These are phyloP conservation scores for Onygena corvina DNA, from an alignment of 2,329 filamentous ascomycete species.

Conservation along the genomic window DNA sequence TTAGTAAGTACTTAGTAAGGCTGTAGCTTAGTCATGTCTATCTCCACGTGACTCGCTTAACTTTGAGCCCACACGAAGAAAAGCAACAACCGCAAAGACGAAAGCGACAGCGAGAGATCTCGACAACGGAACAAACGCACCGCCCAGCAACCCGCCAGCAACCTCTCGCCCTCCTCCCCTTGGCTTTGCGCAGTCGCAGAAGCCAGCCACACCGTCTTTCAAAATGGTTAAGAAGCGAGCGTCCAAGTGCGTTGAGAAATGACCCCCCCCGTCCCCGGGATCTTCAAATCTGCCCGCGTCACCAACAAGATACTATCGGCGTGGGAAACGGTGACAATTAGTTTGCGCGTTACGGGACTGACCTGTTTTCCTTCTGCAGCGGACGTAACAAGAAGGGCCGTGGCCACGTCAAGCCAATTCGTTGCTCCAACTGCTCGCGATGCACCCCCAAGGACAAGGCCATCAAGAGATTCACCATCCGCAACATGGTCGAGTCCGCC, in stretches of 20 bases:
- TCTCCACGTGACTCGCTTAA: slow-evolving; percentile 6
- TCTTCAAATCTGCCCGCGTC: no score
- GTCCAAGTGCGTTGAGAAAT: slow-evolving; percentile 50
- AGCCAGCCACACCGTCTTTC: slow-evolving; percentile 28
- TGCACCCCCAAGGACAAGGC: slow-evolving; percentile 99
- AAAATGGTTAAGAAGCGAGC: slow-evolving; percentile 67
- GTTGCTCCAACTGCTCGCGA: slow-evolving; percentile 76
- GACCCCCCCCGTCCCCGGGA: slow-evolving; percentile 16
- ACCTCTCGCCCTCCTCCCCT: slow-evolving; percentile 7
- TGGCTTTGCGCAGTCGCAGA: slow-evolving; percentile 9
- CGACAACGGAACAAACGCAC: slow-evolving; percentile 5
- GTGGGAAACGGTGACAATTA: neutral
- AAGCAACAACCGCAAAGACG: slow-evolving; percentile 7
- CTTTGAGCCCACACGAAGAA: slow-evolving; percentile 11
- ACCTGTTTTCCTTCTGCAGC: slow-evolving; percentile 38
- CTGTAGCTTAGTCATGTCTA: neutral
- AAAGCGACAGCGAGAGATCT: no score
- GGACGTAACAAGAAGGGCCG: slow-evolving; percentile 99
- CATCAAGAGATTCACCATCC: slow-evolving; percentile 99
- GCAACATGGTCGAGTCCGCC: slow-evolving; percentile 99
- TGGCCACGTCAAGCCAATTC: slow-evolving; percentile 99
- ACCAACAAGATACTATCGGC: no score
- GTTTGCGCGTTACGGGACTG: neutral
- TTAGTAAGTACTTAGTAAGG: no score
- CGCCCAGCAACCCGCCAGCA: slow-evolving; percentile 3